Evolutionary conservation across 2,329 filamentous ascomycete genomes (phyloP), one percentile per base, ranked within the genome.

Genomic region (Xylaria digitata): DNA sequence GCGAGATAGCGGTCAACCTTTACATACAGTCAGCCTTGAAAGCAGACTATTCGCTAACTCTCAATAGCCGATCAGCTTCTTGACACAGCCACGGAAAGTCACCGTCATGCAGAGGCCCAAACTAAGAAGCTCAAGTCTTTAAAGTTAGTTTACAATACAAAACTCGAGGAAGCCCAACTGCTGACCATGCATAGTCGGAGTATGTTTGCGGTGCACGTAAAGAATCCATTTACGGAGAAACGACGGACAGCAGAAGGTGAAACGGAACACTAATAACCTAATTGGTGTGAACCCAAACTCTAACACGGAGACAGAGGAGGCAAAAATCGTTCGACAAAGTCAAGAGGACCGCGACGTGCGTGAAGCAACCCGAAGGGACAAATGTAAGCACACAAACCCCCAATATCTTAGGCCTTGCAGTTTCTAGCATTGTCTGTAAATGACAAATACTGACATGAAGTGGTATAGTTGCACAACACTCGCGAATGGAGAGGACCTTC

Each of bases 151-250:
- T 8, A 37, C 19, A 19, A 19, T 13, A 2, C 21, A 32, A 13
- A 21, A 26, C 17, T 26, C 7, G 2, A n/a, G 5, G 26, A 2
- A 6, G 8, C 26, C 17, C 21, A 34, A 26, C 43, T 43, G 26
- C 60, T 56, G 97, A 97, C 80, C 85, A 91, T 34, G 2, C 30
- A 1, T 50, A 97, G 97, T 79, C 86, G 92, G 69, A 94, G 90
- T 82, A 97, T 97, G 93, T 97, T 97, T 75, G 92, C 92, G 5
- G 87, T 94, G 23, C 91, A 94, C 75, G 90, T 94, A 30, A 84
- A 84, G 60, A 93, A 93, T 73, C 91, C 91, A 0, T 93, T 97
- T 77, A 96, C 92, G 0, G 88, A 88, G 15, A 88, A 87, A 69
- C 86, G 85, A 71, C 86, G 90, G 50, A 86, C 85, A 32, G 83